A percentile compares a stretch with the other conserved stretches of the same genome.
Conservation (phyloP, 805 yeast species). For the Pichia exigua region DNA sequence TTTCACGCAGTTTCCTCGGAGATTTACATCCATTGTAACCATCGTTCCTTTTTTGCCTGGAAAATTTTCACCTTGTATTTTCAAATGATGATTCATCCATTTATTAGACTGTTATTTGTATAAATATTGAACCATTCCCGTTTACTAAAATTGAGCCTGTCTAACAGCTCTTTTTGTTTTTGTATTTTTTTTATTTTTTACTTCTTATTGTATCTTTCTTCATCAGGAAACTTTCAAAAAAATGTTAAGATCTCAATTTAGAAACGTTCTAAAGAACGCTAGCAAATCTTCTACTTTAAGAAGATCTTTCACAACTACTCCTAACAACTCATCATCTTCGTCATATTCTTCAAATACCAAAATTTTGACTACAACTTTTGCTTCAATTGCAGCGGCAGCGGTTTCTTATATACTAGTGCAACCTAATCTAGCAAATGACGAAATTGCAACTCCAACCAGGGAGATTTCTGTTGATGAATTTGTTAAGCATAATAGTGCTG, state of each 20-base stretch:
- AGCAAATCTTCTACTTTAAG: background rate
- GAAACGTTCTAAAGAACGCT: slow-evolving; percentile 1
- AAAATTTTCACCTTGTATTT: background rate
- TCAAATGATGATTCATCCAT: background rate
- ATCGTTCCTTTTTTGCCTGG: background rate
- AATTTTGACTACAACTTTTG: background rate
- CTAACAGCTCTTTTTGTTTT: too few species aligned
- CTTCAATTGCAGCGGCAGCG: slow-evolving; percentile 5
- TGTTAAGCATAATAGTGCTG: slow-evolving; percentile 43
- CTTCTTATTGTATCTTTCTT: background rate
- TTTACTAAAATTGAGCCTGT: too few species aligned
- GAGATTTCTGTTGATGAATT: slow-evolving; percentile 32
- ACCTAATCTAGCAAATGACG: slow-evolving; percentile 5
- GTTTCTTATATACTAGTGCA: slow-evolving; percentile 1
- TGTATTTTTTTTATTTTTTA: background rate
- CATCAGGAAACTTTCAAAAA: background rate
- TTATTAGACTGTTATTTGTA: background rate
- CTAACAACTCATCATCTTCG: background rate
- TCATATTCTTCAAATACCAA: background rate
- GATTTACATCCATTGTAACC: background rate
- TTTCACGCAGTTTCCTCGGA: background rate
- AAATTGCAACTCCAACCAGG: background rate
- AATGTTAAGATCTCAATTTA: slow-evolving; percentile 9
- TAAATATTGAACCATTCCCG: background rate
- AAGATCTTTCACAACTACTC: background rate